Base-by-base conservation (phyloP, 2,329 filamentous ascomycete genomes). In the Fusarium bactridioides region DNA sequence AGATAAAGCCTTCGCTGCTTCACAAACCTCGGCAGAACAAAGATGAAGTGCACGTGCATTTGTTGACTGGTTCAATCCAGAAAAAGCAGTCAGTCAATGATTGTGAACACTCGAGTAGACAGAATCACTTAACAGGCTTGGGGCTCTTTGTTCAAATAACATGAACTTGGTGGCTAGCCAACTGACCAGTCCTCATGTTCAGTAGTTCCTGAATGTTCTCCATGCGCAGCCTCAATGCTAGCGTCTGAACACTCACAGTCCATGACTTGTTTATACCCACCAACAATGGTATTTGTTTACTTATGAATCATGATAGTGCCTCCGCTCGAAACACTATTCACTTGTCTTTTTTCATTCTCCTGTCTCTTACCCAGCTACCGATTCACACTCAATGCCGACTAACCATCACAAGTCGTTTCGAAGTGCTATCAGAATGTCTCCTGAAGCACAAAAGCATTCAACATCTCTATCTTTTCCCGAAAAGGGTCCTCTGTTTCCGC, bases 401-500 rank as follows among this genome's bases (percentile, higher is more conserved):
- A 15, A 18, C 27, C 5, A 5, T n/a, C 25, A 18, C 23, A n/a
- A n/a, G 7, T 21, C 23, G 19, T 29, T 41, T 18, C 23, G 4
- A 27, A 13, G 18, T 18, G 29, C 13, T 1, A n/a, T 18, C 19
- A 41, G 19, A 27, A 54, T 41, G 35, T 5, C 25, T 29, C 35
- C 19, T 5, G 4, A 40, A 27, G 19, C 23, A n/a, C 19, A 10
- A 40, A 21, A n/a, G 15, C 13, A 54, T 7, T 7, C 25, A 11
- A 12, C 5, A 10, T 5, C 15, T 10, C 11, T 16, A 6, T 27
- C 6, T 10, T 4, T 12, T 9, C 19, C 6, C 2, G 15, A 40
- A 0, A 18, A n/a, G 8, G n/a, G 21, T 21, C 7, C 4, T 3
- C 10, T 16, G 15, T 54, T 54, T n/a, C 15, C 23, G 7, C 35